Conservation (phyloP, 2,329 filamentous ascomycete species). For the Curvularia spicifera region DNA sequence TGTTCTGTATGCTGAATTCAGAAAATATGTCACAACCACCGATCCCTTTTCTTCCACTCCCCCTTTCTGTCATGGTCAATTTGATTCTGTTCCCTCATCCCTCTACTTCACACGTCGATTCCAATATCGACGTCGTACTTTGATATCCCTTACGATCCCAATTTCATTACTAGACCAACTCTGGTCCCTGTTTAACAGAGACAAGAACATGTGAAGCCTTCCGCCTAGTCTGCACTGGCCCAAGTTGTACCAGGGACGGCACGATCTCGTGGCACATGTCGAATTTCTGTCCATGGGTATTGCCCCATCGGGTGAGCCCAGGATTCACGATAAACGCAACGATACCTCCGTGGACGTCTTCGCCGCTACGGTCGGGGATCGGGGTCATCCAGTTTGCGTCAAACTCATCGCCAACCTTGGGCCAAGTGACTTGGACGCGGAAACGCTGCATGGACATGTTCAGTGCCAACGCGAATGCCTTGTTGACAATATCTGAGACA, state of each 20-base stretch:
- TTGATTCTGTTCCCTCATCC: background rate
- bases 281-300: constrained; percentile 28
- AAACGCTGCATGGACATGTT: constrained; percentile 24
- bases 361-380: constrained; percentile 15
- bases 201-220: background rate
- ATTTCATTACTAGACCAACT: background rate
- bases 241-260: constrained; percentile 6
- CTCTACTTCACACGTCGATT: background rate
- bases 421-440: constrained; percentile 31
- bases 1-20: background rate
- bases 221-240: background rate
- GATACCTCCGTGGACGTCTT: constrained; percentile 12
- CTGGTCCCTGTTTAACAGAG: background rate
- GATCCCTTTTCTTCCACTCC: background rate
- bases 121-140: too few relatives aligned
- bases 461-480: constrained; percentile 22
- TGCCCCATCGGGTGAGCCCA: constrained; percentile 35
- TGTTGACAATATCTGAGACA: constrained; percentile 18
- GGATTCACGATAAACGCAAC: constrained; percentile 30
- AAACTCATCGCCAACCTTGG: constrained; percentile 12
- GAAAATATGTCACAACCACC: background rate
- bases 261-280: constrained; percentile 27
- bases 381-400: background rate
- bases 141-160: background rate
- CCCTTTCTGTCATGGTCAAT: background rate